Conservation (phyloP, 176 grass and related monocot genomes). For the Ensete ventricosum region DNA sequence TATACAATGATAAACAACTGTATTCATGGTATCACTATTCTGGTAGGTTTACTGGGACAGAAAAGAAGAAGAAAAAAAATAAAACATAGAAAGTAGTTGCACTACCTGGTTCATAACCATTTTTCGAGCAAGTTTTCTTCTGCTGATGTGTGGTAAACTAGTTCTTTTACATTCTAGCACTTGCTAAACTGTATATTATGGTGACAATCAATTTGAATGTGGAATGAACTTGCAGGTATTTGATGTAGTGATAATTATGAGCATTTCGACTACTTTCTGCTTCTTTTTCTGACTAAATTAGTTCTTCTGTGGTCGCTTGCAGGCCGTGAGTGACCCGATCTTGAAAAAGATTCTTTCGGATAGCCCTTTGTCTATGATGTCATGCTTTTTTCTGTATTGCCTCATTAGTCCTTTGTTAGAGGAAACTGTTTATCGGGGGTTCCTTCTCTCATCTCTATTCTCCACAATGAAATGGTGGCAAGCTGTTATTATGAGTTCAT, state of each 20-base stretch:
- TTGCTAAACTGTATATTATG: not conserved
- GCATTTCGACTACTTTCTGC: not conserved
- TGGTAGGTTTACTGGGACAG: too few relatives aligned
- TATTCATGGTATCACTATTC: too few relatives aligned
- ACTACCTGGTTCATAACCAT: not conserved
- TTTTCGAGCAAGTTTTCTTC: not conserved
- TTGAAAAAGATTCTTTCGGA: constrained; percentile 55
- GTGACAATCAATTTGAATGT: not conserved
- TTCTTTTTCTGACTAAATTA: not conserved
- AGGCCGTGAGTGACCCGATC: constrained; percentile 61
- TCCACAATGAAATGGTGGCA: constrained; percentile 46
- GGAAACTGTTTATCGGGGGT: constrained; percentile 89
- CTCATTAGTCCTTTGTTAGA: constrained; percentile 62
- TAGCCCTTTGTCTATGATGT: constrained; percentile 28
- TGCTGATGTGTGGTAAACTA: not conserved
- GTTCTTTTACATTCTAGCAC: not conserved
- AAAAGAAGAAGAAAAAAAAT: too few relatives aligned
- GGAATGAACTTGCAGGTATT: not conserved
- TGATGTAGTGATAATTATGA: too few relatives aligned
- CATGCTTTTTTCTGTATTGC: constrained; percentile 60
- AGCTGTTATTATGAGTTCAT: constrained; percentile 60
- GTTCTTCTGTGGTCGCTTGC: constrained; percentile 26
- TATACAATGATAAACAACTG: too few relatives aligned
- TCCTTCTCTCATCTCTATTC: constrained; percentile 57
- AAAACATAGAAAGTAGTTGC: too few relatives aligned